Conservation (phyloP, 768 basidiomycete species). For the Trametes meyenii region DNA sequence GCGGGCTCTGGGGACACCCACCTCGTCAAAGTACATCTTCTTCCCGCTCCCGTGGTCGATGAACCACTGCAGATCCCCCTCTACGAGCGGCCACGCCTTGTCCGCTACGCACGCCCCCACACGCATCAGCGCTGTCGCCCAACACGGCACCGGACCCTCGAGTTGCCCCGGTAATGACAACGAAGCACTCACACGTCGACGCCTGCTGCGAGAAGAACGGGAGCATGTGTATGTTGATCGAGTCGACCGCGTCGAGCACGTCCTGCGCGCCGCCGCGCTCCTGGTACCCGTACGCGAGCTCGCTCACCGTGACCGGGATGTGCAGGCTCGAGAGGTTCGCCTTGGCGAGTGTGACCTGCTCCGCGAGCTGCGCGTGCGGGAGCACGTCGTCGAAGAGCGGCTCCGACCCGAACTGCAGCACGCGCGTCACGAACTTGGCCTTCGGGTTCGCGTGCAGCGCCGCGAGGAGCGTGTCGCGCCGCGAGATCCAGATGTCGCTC, state of each 20-base stretch:
- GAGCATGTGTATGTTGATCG: slow-evolving; percentile 32
- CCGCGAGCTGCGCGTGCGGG: slow-evolving; percentile 26
- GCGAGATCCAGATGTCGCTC: slow-evolving; percentile 27
- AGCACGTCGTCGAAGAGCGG: slow-evolving; percentile 30
- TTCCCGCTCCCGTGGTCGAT: slow-evolving; percentile 62
- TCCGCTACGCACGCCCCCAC: slow-evolving; percentile 43
- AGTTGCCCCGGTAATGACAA: no score
- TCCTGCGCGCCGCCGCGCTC: slow-evolving; percentile 31
- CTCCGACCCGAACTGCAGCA: slow-evolving; percentile 32
- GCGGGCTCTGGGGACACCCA: slow-evolving; percentile 27
- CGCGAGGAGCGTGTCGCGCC: slow-evolving; percentile 32
- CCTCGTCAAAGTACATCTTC: slow-evolving; percentile 78
- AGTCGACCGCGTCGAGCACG: slow-evolving; percentile 32
- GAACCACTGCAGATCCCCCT: slow-evolving; percentile 67
- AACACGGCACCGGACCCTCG: not conserved
- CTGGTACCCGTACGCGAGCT: slow-evolving; percentile 33
- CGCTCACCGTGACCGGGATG: slow-evolving; percentile 32
- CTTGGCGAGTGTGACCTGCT: slow-evolving; percentile 29
- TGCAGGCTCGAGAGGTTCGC: slow-evolving; percentile 28
- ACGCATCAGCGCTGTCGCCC: not conserved
- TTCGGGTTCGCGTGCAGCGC: slow-evolving; percentile 33
- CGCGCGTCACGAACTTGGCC: slow-evolving; percentile 31
- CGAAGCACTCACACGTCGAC: slow-evolving; percentile 48
- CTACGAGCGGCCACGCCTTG: slow-evolving; percentile 64
- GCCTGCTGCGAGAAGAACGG: slow-evolving; percentile 41